Evolutionary conservation across 495 filamentous ascomycete genomes (phyloP), one percentile per base, ranked within the genome.

Genomic region (Penicillium desertorum): DNA sequence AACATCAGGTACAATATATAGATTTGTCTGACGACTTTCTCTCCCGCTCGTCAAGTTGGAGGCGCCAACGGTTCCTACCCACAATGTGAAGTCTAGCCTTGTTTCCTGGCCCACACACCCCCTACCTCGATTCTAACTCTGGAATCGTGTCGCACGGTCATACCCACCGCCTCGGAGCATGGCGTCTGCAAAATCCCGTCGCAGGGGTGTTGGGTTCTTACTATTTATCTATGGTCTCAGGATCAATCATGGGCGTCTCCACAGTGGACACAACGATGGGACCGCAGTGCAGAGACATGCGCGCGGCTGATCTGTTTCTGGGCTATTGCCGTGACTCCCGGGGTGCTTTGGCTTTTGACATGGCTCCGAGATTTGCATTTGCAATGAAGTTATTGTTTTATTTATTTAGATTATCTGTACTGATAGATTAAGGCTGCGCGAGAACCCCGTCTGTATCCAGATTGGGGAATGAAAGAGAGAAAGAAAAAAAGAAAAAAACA

Each of bases 241-340:
- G 36, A 48, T 42, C 23, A 41, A 36, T 46, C 45, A 55, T 22
- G 32, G 32, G 43, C 32, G 58, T 57, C 58, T 55, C 64, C 64
- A 67, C 64, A 49, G 64, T 62, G 62, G 62, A 50, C 19, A 42
- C 34, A 34, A 29, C 5, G 29, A 19, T 49, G 29, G 29, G 30
- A 49, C 46, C 23, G 23, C 49, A 27, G 20, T 39, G 48, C 48
- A 52, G 44, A 23, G 42, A 46, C 59, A 67, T 67, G 65, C 65
- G 65, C 62, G 65, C 65, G 65, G 65, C 65, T 60, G 65, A 64
- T 64, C 51, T 56, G 44, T 45, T 37, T 50, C 46, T 59, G 45
- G 51, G 52, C n/a, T 41, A 43, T 49, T 51, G 45, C 58, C 52
- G 58, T 54, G 23, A 42, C 20, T 45, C 10, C 46, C 32, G 37